Percentiles rank a stretch among this genome's conserved stretches.
Conservation (phyloP, 2,329 filamentous ascomycete species). For the Ascocoryne sarcoides region DNA sequence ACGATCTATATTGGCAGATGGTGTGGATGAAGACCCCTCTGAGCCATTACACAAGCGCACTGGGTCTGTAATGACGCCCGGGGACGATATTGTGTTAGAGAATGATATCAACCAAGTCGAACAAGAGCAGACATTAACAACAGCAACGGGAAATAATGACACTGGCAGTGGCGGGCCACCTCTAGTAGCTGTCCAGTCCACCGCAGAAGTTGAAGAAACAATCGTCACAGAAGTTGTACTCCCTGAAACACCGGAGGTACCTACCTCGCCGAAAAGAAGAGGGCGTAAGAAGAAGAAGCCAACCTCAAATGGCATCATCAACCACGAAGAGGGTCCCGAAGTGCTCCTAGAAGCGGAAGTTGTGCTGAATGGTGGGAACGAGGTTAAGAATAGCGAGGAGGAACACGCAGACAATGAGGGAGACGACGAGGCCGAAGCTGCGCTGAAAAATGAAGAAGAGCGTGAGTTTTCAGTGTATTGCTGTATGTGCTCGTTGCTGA, state of each 20-base stretch:
- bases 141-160: slow-evolving; percentile 27
- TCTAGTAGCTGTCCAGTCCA: slow-evolving; percentile 23
- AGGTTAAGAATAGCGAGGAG: slow-evolving; percentile 37
- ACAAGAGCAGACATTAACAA: slow-evolving; percentile 29
- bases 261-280: slow-evolving; percentile 27
- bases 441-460: slow-evolving; percentile 56
- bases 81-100: slow-evolving; percentile 37
- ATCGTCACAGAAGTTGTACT: slow-evolving; percentile 32
- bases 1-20: slow-evolving; percentile 26
- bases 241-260: slow-evolving; percentile 19
- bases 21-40: slow-evolving; percentile 26
- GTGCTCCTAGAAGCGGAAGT: slow-evolving; percentile 11
- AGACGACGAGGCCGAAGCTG: slow-evolving; percentile 51
- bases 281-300: slow-evolving; percentile 30
- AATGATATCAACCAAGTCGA: slow-evolving; percentile 36
- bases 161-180: slow-evolving; percentile 27
- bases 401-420: slow-evolving; percentile 45
- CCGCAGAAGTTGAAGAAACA: slow-evolving; percentile 33
- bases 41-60: slow-evolving; percentile 41
- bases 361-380: slow-evolving; percentile 21
- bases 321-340: slow-evolving; percentile 19
- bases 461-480: slow-evolving; percentile 34
- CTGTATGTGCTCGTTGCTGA: slow-evolving; percentile 22
- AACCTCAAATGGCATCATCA: slow-evolving; percentile 19
- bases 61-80: slow-evolving; percentile 36